phyloP scores from a whole-genome alignment of 1,284 basidiomycete genomes.

The Ustilago bromivora region DNA sequence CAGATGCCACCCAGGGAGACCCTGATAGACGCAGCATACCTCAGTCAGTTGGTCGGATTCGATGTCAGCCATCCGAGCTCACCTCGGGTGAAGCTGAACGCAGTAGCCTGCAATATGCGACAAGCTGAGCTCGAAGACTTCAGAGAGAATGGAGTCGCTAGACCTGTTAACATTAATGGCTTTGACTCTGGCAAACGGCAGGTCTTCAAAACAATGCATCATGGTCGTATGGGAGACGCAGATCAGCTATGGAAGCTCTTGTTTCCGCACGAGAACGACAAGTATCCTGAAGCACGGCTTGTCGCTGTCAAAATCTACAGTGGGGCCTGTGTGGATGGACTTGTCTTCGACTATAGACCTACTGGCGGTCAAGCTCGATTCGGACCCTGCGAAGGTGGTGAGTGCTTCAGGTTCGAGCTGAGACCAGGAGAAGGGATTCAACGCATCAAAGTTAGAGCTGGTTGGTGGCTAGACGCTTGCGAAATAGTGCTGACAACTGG shows the following conservation, averaged over 20 bases:
- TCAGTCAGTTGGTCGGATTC: slow-evolving; percentile 37
- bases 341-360: slow-evolving; percentile 18
- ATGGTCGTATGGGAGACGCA: slow-evolving; percentile 19
- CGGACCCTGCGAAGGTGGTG: slow-evolving; percentile 28
- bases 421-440: slow-evolving; percentile 20
- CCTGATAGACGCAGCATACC: slow-evolving; percentile 35
- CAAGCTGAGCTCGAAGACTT: slow-evolving; percentile 40
- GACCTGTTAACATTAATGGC: slow-evolving; percentile 15
- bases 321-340: slow-evolving; percentile 34
- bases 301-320: slow-evolving; percentile 31
- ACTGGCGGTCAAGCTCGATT: slow-evolving; percentile 8
- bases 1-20: slow-evolving; percentile 25
- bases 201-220: slow-evolving; percentile 21
- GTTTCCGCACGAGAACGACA: slow-evolving; percentile 19
- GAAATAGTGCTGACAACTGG: slow-evolving; percentile 41
- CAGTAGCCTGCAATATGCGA: slow-evolving; percentile 51
- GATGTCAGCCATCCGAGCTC: slow-evolving; percentile 29
- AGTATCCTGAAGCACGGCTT: slow-evolving; percentile 1
- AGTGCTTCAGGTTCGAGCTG: slow-evolving; percentile 22
- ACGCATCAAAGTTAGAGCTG: slow-evolving; percentile 32
- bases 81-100: slow-evolving; percentile 34
- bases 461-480: slow-evolving; percentile 51
- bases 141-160: slow-evolving; percentile 19
- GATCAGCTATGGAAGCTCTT: slow-evolving; percentile 26
- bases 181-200: slow-evolving; percentile 9